Percentiles rank a stretch among this genome's conserved stretches.
Conservation (phyloP, 1,284 basidiomycete genomes). For the Malassezia dermatis region DNA sequence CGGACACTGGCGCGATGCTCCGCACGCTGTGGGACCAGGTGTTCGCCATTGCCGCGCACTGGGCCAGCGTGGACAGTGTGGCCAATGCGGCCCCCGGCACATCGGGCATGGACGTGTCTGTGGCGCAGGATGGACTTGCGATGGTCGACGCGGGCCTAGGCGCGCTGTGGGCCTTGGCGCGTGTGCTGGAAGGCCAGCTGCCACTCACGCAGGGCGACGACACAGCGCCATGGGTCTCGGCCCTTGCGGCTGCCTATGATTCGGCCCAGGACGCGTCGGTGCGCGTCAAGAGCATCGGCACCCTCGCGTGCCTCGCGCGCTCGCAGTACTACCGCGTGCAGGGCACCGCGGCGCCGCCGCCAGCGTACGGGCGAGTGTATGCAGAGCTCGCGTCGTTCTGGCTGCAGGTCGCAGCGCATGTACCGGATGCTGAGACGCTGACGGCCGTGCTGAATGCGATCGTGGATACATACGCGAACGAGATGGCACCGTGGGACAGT, state of each 20-base stretch:
- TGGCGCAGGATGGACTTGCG: constrained; percentile 21
- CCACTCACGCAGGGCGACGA: constrained; percentile 8
- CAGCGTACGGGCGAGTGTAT: constrained; percentile 3
- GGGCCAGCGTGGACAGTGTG: constrained; percentile 9
- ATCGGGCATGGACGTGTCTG: neutral
- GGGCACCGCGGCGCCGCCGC: neutral
- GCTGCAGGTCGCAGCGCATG: neutral
- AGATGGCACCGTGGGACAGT: constrained; percentile 67
- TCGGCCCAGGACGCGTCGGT: constrained; percentile 24
- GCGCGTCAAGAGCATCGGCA: constrained; percentile 30
- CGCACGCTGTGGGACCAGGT: neutral
- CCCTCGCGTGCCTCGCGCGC: constrained; percentile 27
- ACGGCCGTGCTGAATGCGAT: constrained; percentile 73
- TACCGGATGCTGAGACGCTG: constrained; percentile 57
- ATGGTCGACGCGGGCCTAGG: constrained; percentile 36
- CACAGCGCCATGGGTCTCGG: constrained; percentile 18
- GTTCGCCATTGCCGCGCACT: constrained; percentile 15
- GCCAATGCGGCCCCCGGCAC: constrained; percentile 3
- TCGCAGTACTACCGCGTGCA: constrained; percentile 19
- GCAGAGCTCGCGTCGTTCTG: constrained; percentile 6
- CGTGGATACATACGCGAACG: constrained; percentile 91
- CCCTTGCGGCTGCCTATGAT: constrained; percentile 24
- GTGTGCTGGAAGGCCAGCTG: constrained; percentile 26
- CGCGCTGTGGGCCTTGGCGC: constrained; percentile 31
- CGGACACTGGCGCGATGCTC: neutral